Evolutionary conservation across 2,329 filamentous ascomycete species (phyloP).

Genomic region (Aspergillus uvarum): DNA sequence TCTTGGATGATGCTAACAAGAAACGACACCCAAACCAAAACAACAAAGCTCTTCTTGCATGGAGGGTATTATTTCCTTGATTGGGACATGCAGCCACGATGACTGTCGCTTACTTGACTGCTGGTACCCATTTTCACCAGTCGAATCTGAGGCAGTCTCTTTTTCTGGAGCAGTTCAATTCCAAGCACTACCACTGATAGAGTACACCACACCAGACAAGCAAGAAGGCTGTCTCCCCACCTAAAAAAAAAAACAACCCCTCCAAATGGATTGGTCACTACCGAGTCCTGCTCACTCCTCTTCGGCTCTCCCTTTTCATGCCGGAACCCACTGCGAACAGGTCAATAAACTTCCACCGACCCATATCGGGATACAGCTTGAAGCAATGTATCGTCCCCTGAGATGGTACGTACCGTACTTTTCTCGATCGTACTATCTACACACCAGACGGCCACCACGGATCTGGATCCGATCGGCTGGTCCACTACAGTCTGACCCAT

Average conservation of each 20-base stretch:
- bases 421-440: not conserved
- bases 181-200: not conserved
- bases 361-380: not conserved
- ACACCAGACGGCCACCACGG: not conserved
- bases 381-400: not conserved
- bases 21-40: no score
- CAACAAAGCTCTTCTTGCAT: no score
- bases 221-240: not conserved
- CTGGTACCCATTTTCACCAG: not conserved
- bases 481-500: conserved; percentile 4
- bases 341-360: not conserved
- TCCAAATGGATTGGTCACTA: not conserved
- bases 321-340: not conserved
- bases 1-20: no score
- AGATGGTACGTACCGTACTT: not conserved
- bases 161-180: not conserved
- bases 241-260: no score
- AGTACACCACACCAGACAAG: not conserved
- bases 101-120: not conserved
- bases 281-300: not conserved
- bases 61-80: not conserved
- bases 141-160: not conserved
- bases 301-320: not conserved
- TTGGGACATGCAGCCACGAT: not conserved
- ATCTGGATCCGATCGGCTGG: conserved; percentile 6